These are phyloP conservation scores for Trapa incisa DNA, from an alignment of 345 rosid genomes.

Conservation along the genomic window DNA sequence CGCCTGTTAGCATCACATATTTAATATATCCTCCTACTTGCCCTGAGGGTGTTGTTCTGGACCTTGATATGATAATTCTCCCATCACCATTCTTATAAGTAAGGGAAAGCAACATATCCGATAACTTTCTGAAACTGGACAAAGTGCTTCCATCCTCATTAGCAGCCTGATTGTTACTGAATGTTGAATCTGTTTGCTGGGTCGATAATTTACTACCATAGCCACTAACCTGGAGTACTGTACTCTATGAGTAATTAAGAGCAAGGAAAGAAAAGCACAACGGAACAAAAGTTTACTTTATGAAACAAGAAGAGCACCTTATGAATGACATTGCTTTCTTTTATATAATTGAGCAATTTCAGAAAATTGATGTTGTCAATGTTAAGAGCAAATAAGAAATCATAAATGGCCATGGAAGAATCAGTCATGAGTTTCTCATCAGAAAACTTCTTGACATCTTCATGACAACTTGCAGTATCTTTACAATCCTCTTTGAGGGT, in stretches of 20 bases:
- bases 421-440: conserved; percentile 22
- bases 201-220: conserved; percentile 48
- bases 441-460: conserved; percentile 22
- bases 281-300: conserved; percentile 4
- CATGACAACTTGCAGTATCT: conserved; percentile 13
- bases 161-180: conserved; percentile 16
- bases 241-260: conserved; percentile 7
- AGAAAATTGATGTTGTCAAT: conserved; percentile 83
- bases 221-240: conserved; percentile 50
- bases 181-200: conserved; percentile 29
- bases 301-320: conserved; percentile 42
- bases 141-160: conserved; percentile 44
- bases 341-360: conserved; percentile 62
- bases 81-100: conserved; percentile 83
- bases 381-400: conserved; percentile 64
- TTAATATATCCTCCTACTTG: conserved; percentile 51
- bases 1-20: conserved; percentile 87
- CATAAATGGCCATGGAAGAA: conserved; percentile 67
- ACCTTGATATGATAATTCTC: conserved; percentile 65
- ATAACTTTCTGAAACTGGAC: conserved; percentile 61
- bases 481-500: conserved; percentile 31
- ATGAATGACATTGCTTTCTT: conserved; percentile 72
- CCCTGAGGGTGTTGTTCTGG: conserved; percentile 27
- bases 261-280: conserved; percentile 7
- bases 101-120: conserved; percentile 52